phyloP scores from a whole-genome alignment of 768 basidiomycete genomes.

The Mycena rosella region DNA sequence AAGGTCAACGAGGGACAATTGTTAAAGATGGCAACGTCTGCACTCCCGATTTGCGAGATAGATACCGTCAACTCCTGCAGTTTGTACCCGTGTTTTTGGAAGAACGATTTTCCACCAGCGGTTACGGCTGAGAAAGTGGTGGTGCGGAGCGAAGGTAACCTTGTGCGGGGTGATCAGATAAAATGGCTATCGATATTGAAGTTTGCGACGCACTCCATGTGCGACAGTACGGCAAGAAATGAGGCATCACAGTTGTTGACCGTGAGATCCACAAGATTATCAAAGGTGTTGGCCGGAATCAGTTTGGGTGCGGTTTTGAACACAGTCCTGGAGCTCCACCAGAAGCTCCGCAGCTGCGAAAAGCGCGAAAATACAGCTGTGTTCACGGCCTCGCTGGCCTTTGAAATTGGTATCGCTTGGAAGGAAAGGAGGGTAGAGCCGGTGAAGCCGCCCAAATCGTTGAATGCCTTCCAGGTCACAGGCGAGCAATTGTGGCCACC shows the following conservation, averaged over 20 bases:
- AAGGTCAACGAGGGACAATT: conserved; percentile 3
- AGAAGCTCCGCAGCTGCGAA: neutral
- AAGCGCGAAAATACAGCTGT: neutral
- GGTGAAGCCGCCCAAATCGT: neutral
- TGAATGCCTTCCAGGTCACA: neutral
- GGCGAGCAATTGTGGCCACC: neutral
- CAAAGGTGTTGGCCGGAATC: neutral
- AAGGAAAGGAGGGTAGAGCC: conserved; percentile 4
- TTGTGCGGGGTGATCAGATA: too few species aligned
- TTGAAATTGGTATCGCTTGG: neutral
- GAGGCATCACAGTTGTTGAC: neutral
- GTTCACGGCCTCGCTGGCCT: neutral
- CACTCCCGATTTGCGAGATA: neutral
- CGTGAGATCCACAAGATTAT: neutral
- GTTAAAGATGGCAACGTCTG: neutral
- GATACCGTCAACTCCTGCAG: conserved; percentile 17
- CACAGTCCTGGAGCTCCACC: neutral
- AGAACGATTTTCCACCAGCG: conserved; percentile 1
- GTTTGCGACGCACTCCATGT: conserved; percentile 13
- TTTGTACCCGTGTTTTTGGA: conserved; percentile 15
- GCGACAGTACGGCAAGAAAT: conserved; percentile 5
- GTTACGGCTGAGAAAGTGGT: neutral
- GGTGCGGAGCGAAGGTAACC: neutral
- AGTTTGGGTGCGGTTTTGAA: neutral
- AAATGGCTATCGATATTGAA: neutral